phyloP scores from a whole-genome alignment of 2,329 filamentous ascomycete species.

The Akanthomyces dipterigenus region DNA sequence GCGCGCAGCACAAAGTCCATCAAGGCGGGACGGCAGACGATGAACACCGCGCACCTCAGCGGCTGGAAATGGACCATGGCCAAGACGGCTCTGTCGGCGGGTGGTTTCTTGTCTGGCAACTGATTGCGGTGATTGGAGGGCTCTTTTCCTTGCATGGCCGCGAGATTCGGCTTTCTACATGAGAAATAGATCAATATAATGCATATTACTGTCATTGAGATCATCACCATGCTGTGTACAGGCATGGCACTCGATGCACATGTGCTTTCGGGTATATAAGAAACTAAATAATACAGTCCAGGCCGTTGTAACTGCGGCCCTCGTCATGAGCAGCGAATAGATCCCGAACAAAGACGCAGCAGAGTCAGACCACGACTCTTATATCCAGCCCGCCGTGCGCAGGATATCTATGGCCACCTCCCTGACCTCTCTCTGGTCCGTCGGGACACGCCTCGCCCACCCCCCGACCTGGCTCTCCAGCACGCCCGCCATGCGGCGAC shows the following conservation, averaged over 20 bases:
- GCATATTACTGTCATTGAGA: not conserved
- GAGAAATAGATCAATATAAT: not conserved
- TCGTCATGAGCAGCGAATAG: not conserved
- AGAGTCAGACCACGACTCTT: not conserved
- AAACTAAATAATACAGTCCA: not conserved
- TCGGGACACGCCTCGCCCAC: slow-evolving; percentile 11
- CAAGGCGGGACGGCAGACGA: slow-evolving; percentile 15
- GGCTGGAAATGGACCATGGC: slow-evolving; percentile 13
- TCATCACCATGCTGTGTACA: not conserved
- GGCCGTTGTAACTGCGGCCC: not conserved
- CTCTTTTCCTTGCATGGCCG: too few species aligned
- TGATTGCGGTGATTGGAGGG: too few species aligned
- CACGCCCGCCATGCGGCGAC: slow-evolving; percentile 9
- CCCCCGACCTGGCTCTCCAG: slow-evolving; percentile 12
- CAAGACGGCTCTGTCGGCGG: slow-evolving; percentile 9
- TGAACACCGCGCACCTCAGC: slow-evolving; percentile 10
- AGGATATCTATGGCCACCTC: slow-evolving; percentile 11
- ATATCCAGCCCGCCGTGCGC: slow-evolving; percentile 12
- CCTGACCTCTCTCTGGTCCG: slow-evolving; percentile 12
- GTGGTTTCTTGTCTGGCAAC: not conserved
- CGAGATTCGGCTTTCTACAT: not conserved
- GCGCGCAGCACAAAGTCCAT: slow-evolving; percentile 23
- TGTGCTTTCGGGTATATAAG: not conserved
- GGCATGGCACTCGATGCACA: not conserved
- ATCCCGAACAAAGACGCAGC: not conserved